These are phyloP conservation scores for Aspergillus nanangensis DNA, from an alignment of 495 filamentous ascomycete species.

Conservation along the genomic window DNA sequence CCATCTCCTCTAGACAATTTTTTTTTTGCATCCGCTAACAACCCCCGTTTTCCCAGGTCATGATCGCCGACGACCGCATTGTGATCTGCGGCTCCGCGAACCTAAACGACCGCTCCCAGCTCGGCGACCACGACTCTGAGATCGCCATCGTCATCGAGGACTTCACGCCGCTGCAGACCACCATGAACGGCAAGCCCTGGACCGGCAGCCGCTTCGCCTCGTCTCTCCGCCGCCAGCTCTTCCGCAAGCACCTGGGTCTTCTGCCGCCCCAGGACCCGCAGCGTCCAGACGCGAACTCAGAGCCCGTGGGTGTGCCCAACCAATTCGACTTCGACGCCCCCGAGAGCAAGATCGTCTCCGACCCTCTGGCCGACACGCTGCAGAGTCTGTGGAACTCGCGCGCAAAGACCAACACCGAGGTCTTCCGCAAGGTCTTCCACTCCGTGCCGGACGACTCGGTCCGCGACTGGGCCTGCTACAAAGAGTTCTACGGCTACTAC, in stretches of 20 bases:
- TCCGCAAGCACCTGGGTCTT: constrained; percentile 87
- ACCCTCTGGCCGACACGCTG: constrained; percentile 68
- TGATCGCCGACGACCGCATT: constrained; percentile 86
- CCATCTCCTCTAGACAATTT: background rate
- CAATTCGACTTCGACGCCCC: constrained; percentile 75
- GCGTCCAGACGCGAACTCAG: constrained; percentile 64
- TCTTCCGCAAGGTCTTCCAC: constrained; percentile 84
- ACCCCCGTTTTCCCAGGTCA: constrained; percentile 50
- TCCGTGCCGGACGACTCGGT: constrained; percentile 78
- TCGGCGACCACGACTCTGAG: constrained; percentile 81
- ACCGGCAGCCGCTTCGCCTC: constrained; percentile 75
- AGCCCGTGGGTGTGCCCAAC: constrained; percentile 70
- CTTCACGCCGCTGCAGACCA: constrained; percentile 59
- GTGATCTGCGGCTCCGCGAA: constrained; percentile 93
- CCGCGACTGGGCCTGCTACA: constrained; percentile 80
- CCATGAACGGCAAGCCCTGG: constrained; percentile 69
- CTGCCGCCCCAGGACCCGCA: constrained; percentile 67
- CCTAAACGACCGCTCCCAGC: constrained; percentile 89
- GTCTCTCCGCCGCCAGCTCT: constrained; percentile 78
- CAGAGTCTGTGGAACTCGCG: constrained; percentile 66
- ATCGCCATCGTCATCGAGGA: constrained; percentile 83
- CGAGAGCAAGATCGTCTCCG: constrained; percentile 69
- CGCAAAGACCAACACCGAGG: constrained; percentile 76
- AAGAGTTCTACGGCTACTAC: constrained; percentile 75
- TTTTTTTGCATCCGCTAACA: too few relatives aligned